These are phyloP conservation scores for Exophiala sp. DNA, from an alignment of 2,329 filamentous ascomycete genomes.

Conservation along the genomic window DNA sequence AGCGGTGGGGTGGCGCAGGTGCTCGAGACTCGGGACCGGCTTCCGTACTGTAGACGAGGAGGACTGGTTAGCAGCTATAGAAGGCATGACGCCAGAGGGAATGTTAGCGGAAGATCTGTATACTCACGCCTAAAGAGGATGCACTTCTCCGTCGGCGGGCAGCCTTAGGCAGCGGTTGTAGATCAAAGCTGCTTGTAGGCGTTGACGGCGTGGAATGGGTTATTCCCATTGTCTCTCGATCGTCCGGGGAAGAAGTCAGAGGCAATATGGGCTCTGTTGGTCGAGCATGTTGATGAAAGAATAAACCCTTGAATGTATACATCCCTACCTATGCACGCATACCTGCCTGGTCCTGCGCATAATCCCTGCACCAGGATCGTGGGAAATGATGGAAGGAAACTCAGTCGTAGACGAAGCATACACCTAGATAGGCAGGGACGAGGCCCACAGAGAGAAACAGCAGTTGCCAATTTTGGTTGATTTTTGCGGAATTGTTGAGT, in stretches of 20 bases:
- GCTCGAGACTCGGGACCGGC: slow-evolving; percentile 5
- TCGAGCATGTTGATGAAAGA: not conserved
- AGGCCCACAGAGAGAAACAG: no score
- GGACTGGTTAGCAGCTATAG: not conserved
- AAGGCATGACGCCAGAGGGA: no score
- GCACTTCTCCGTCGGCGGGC: not conserved
- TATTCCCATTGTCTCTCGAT: not conserved
- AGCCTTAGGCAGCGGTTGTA: not conserved
- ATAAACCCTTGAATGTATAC: no score
- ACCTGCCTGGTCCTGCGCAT: no score
- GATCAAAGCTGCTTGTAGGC: not conserved
- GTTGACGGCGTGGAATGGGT: not conserved
- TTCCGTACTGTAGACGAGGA: not conserved
- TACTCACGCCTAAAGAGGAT: not conserved
- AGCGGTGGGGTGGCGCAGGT: slow-evolving; percentile 1
- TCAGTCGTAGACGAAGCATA: no score
- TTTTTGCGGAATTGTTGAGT: no score
- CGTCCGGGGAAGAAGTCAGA: not conserved
- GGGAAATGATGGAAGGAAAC: no score
- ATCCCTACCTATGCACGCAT: not conserved
- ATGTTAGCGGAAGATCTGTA: no score
- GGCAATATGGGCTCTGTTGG: not conserved
- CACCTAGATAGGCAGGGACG: no score
- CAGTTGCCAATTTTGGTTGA: no score
- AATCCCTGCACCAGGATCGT: no score